A percentile compares a stretch with the other conserved stretches of the same genome.
Conservation (phyloP, 441 rosid species). For the Macaranga tanarius region DNA sequence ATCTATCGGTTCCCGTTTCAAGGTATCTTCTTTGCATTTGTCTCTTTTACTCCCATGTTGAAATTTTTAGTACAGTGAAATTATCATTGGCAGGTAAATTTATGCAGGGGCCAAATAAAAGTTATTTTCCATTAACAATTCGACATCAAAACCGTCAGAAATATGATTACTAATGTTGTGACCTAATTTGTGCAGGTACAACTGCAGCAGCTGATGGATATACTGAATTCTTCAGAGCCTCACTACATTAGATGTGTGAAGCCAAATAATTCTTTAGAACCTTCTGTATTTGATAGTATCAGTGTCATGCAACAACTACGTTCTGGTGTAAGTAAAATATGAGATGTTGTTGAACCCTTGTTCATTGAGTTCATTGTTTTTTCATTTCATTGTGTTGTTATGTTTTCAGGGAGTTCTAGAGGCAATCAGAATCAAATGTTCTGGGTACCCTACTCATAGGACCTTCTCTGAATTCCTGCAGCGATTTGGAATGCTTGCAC, state of each 20-base stretch:
- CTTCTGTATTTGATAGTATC: constrained; percentile 61
- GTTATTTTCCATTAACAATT: constrained; percentile 15
- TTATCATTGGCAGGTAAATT: constrained; percentile 6
- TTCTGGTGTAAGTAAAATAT: constrained; percentile 71
- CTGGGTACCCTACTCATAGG: constrained; percentile 75
- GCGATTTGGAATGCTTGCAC: constrained; percentile 68
- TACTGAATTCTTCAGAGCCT: constrained; percentile 74
- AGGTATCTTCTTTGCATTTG: constrained; percentile 43
- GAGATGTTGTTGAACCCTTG: constrained; percentile 20
- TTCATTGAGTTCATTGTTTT: constrained; percentile 15
- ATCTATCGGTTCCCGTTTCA: constrained; percentile 83
- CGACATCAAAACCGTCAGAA: neutral
- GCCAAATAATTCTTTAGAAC: constrained; percentile 73
- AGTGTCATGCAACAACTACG: constrained; percentile 86
- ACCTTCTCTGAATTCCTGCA: constrained; percentile 66
- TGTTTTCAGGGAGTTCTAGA: constrained; percentile 87
- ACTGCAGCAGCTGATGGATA: constrained; percentile 87
- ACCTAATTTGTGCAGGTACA: constrained; percentile 67
- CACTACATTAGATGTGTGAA: constrained; percentile 96
- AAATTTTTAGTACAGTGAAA: constrained; percentile 7
- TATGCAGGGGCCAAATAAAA: constrained; percentile 1
- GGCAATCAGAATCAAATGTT: constrained; percentile 87
- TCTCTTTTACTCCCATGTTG: constrained; percentile 15
- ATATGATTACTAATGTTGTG: constrained; percentile 28
- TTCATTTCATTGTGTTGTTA: constrained; percentile 24